Base-by-base conservation (phyloP, 164 flowering plant species). In the Buxus sempervirens region DNA sequence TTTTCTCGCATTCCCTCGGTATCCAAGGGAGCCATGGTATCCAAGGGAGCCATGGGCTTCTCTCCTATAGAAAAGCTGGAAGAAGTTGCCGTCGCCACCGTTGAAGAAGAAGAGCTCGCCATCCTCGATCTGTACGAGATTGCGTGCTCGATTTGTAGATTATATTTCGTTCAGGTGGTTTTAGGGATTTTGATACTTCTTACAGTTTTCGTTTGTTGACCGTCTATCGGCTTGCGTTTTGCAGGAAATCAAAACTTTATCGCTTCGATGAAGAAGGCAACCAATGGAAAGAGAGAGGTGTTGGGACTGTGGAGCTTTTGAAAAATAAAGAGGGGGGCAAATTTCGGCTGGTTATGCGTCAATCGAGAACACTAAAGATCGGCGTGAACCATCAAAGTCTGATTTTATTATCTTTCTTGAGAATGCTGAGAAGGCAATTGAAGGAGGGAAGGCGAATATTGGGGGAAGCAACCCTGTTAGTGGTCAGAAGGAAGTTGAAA, bases 31-130 rank as follows among this genome's bases (percentile, higher is more conserved):
- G n/a, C n/a, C n/a, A n/a, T n/a, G n/a, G n/a, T n/a, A n/a, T n/a
- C n/a, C n/a, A n/a, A n/a, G n/a, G n/a, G n/a, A n/a, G n/a, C n/a
- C n/a, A n/a, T n/a, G n/a, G n/a, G n/a, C n/a, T n/a, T 92, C 18
- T 91, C 96, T 8, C 98, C 98, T 24, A 89, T 93, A 72, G 83
- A 89, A 55, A 84, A 60, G 76, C 96, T 93, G 42, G 92, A 91
- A 75, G 96, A 85, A 70, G 97, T 91, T 42, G 80, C 90, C 60
- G 88, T 91, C 69, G 73, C 87, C 62, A 90, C 96, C 57, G 97
- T 96, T 10, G 97, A 91, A 71, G 97, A 91, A 65, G 73, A 87
- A 12, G 97, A 91, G 73, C 84, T 82, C 24, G 72, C 83, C 12
- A 76, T 93, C 60, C 88, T 90, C 70, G 98, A 82, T 72, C 70